phyloP scores from a whole-genome alignment of 352 stramenopile species.

The Pelagophyceae sp. region DNA sequence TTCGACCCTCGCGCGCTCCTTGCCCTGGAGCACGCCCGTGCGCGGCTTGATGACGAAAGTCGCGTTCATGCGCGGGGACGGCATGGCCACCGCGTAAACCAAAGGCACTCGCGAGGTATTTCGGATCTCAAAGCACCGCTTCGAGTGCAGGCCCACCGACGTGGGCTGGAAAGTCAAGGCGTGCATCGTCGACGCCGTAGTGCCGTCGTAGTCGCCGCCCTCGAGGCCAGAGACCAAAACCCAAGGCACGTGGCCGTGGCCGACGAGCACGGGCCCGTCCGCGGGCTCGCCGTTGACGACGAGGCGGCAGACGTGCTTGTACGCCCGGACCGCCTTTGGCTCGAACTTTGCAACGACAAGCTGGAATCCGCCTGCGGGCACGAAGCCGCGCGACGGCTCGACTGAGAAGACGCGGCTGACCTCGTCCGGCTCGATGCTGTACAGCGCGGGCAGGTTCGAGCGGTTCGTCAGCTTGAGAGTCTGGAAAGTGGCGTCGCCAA shows the following conservation, averaged over 20 bases:
- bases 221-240: neutral
- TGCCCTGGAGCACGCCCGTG: conserved; percentile 63
- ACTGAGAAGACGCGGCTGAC: conserved; percentile 56
- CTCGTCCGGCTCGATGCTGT: conserved; percentile 59
- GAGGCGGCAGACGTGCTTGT: conserved; percentile 22
- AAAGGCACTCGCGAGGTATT: conserved; percentile 72
- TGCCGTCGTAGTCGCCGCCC: no score
- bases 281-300: conserved; percentile 25
- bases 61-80: conserved; percentile 45
- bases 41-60: conserved; percentile 55
- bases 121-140: conserved; percentile 46
- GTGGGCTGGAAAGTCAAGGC: conserved; percentile 61
- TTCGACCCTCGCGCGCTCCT: conserved; percentile 54
- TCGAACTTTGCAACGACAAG: conserved; percentile 25
- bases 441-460: conserved; percentile 73
- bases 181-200: conserved; percentile 8
- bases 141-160: conserved; percentile 56
- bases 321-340: conserved; percentile 12
- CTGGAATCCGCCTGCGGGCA: conserved; percentile 31
- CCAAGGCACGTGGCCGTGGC: conserved; percentile 19
- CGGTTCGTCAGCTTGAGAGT: conserved; percentile 70
- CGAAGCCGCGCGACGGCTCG: conserved; percentile 26
- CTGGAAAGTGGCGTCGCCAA: conserved; percentile 75
- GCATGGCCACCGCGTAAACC: conserved; percentile 65
- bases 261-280: conserved; percentile 44